Percentiles rank a stretch among this genome's conserved stretches.
Conservation (phyloP, 208 protist species). For the Porcisia deanei region DNA sequence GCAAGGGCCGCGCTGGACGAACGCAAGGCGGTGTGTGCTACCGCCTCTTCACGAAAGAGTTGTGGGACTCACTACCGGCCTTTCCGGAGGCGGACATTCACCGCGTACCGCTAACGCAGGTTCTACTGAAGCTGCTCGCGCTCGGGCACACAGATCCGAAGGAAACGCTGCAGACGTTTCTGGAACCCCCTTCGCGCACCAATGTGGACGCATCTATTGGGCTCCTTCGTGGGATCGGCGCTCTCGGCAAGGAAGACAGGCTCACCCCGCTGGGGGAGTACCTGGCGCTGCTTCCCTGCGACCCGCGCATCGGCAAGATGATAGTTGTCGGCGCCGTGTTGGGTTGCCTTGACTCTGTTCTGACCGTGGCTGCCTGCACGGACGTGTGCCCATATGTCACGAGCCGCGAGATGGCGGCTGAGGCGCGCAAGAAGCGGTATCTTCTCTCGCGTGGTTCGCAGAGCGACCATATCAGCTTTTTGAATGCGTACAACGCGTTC, state of each 20-base stretch:
- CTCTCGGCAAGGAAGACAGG: conserved; percentile 41
- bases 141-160: conserved; percentile 67
- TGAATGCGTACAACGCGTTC: conserved; percentile 89
- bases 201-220: conserved; percentile 70
- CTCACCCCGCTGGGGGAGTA: conserved; percentile 91
- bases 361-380: conserved; percentile 93
- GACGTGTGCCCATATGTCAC: conserved; percentile 73
- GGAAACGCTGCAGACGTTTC: conserved; percentile 72
- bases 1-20: conserved; percentile 98
- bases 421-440: conserved; percentile 54
- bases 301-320: conserved; percentile 93
- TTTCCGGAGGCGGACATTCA: conserved; percentile 94
- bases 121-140: conserved; percentile 87
- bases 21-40: conserved; percentile 98
- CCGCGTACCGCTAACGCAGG: conserved; percentile 92
- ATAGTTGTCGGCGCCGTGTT: conserved; percentile 93
- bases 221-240: conserved; percentile 64
- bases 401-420: conserved; percentile 41
- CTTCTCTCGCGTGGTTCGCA: conserved; percentile 61
- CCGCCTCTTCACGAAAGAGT: conserved; percentile 92
- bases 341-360: conserved; percentile 91
- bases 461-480: conserved; percentile 81
- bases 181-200: conserved; percentile 64
- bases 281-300: conserved; percentile 85
- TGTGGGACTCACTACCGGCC: conserved; percentile 59